Percentiles rank a stretch among this genome's conserved stretches.
Evolutionary conservation across 768 basidiomycete genomes (phyloP).

Genomic region (Lentinula aciculospora): DNA sequence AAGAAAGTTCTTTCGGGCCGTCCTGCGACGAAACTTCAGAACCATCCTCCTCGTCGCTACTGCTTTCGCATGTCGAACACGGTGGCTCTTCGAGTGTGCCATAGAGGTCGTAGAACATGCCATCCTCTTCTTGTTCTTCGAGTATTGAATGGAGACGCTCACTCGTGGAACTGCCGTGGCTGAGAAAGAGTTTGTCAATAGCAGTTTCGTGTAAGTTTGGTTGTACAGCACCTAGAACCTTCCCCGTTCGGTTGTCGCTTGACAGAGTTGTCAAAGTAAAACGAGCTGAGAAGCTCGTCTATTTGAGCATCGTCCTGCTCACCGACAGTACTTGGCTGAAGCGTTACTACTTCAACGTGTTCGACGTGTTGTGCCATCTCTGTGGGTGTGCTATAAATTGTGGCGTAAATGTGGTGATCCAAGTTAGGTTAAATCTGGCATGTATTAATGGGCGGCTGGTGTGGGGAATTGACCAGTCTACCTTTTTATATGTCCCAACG

Average conservation of each 20-base stretch:
- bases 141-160: background rate
- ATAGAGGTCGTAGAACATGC: constrained; percentile 2
- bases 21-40: background rate
- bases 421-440: no score
- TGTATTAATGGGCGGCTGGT: background rate
- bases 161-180: background rate
- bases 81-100: background rate
- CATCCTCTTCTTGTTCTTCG: constrained; percentile 4
- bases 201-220: background rate
- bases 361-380: background rate
- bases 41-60: background rate
- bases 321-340: background rate
- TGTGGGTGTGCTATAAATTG: background rate
- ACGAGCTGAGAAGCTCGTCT: constrained; percentile 5
- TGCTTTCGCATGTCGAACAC: background rate
- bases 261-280: constrained; percentile 2
- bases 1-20: background rate
- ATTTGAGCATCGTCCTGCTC: constrained; percentile 5
- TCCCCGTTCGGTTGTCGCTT: background rate
- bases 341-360: background rate
- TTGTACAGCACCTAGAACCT: background rate
- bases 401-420: background rate
- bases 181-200: background rate
- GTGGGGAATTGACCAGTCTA: background rate
- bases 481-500: background rate